Percentiles rank a stretch among this genome's conserved stretches.
Conservation (phyloP, 441 rosid species). For the Euphorbia corollata region DNA sequence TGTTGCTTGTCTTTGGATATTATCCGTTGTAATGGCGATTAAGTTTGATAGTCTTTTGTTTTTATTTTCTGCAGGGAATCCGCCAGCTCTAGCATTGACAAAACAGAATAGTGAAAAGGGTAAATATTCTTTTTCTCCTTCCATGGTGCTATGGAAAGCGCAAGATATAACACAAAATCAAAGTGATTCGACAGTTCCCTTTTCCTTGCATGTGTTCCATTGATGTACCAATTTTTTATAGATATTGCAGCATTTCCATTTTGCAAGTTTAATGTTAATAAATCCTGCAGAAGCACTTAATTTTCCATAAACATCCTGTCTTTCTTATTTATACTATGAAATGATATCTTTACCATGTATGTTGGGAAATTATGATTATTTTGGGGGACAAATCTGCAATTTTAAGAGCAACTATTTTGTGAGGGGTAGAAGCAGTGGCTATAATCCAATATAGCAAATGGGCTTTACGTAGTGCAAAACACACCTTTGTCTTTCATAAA, state of each 20-base stretch:
- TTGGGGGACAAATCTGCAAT: background rate
- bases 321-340: background rate
- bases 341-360: background rate
- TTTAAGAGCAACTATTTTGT: background rate
- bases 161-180: background rate
- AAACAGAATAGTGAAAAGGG: constrained; percentile 17
- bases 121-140: constrained; percentile 7
- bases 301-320: background rate
- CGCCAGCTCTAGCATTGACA: constrained; percentile 11
- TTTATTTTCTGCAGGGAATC: constrained; percentile 12
- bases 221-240: background rate
- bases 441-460: background rate
- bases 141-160: background rate
- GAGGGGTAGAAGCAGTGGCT: background rate
- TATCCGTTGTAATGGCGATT: background rate
- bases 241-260: background rate
- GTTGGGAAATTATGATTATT: background rate
- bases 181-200: background rate
- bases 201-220: constrained; percentile 4
- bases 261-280: background rate
- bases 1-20: background rate
- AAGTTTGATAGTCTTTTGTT: background rate
- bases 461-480: background rate
- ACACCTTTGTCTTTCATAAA: background rate
- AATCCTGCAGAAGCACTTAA: background rate